A percentile compares a stretch with the other conserved stretches of the same genome.
phyloP scores from a whole-genome alignment of 202 grass and related monocot genomes.

The Elaeis oleifera region DNA sequence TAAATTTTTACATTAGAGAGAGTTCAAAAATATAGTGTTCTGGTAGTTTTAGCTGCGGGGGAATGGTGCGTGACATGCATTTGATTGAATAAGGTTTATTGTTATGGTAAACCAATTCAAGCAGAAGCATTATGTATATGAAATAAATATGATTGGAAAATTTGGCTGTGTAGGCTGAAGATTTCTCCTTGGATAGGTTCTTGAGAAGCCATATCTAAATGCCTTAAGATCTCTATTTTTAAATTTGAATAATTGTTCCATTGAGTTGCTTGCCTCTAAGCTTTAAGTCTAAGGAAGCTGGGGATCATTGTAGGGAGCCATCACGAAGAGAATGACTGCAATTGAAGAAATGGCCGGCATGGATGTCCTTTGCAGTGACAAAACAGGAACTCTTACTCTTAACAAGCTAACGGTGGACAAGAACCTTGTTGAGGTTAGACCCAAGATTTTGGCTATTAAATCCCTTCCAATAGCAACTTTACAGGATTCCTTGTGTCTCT shows the following conservation, averaged over 20 bases:
- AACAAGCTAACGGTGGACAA: conserved; percentile 89
- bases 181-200: too few species aligned
- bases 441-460: conserved; percentile 5
- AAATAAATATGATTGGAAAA: too few species aligned
- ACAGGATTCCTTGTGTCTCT: too few species aligned
- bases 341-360: conserved; percentile 97
- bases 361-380: conserved; percentile 94
- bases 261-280: neutral
- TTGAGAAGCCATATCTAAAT: neutral
- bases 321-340: conserved; percentile 94
- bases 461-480: neutral
- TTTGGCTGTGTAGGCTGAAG: too few species aligned
- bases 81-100: too few species aligned
- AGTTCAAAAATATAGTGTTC: too few species aligned
- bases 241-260: conserved; percentile 1
- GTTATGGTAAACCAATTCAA: too few species aligned
- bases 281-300: too few species aligned
- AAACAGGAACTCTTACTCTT: conserved; percentile 82
- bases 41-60: too few species aligned
- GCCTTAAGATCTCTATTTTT: neutral
- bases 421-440: conserved; percentile 58
- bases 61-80: too few species aligned
- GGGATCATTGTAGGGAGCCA: conserved; percentile 53
- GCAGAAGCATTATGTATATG: too few species aligned
- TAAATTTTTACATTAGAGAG: neutral